Evolutionary conservation across 805 yeast genomes (phyloP).

Genomic region (Tetrapisispora namnaoensis): DNA sequence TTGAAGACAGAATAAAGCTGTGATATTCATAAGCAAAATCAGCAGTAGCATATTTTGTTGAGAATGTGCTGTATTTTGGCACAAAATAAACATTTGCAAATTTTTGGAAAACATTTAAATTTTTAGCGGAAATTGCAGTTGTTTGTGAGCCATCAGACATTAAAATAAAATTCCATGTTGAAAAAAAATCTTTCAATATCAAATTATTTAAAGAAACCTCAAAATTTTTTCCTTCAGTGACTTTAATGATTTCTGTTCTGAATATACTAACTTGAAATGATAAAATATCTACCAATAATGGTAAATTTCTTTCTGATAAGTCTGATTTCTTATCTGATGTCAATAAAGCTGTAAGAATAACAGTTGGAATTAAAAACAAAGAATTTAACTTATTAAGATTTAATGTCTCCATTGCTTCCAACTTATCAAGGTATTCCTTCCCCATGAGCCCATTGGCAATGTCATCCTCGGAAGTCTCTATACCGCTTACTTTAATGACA

Average conservation of each 20-base stretch:
- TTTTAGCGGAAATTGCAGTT: not conserved
- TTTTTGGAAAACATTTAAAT: not conserved
- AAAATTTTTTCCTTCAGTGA: not conserved
- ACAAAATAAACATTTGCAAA: not conserved
- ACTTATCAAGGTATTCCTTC: not conserved
- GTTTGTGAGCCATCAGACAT: not conserved
- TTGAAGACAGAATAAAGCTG: not conserved
- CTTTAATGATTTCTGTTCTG: not conserved
- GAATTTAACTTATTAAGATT: not conserved
- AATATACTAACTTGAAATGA: slow-evolving; percentile 1
- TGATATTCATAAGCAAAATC: not conserved
- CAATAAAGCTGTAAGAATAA: not conserved
- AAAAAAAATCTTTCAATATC: not conserved
- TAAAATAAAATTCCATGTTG: slow-evolving; percentile 1
- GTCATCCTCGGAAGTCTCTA: too few relatives aligned
- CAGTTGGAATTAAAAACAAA: not conserved
- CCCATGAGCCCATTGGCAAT: not conserved
- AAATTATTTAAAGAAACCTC: not conserved
- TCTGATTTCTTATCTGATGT: not conserved
- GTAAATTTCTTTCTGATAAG: not conserved
- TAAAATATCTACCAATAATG: not conserved
- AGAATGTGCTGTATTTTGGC: not conserved
- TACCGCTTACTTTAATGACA: not conserved
- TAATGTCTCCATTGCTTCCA: not conserved
- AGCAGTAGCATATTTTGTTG: not conserved